Conservation (phyloP, 108 stramenopile genomes). For the Nitzschia sp. region DNA sequence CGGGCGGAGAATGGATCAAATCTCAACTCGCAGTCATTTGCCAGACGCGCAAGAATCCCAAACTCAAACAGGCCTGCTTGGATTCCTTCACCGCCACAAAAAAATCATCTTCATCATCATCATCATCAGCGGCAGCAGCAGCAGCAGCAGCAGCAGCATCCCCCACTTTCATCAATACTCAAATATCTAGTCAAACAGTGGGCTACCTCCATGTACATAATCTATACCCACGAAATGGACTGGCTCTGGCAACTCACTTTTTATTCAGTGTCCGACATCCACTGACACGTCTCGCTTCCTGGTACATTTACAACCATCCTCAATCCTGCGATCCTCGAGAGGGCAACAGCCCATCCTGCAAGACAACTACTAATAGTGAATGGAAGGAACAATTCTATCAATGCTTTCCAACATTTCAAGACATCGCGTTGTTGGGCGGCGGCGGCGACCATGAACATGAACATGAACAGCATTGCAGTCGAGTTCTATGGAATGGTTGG, state of each 20-base stretch:
- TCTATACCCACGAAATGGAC: constrained; percentile 11
- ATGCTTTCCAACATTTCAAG: constrained; percentile 17
- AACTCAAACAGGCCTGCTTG: constrained; percentile 7
- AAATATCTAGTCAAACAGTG: neutral
- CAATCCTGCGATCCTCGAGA: constrained; percentile 21
- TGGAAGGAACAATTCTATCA: constrained; percentile 17
- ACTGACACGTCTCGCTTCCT: constrained; percentile 5
- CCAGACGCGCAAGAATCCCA: constrained; percentile 14
- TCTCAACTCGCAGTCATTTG: constrained; percentile 14
- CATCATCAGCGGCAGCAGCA: too few species aligned
- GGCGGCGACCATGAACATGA: neutral
- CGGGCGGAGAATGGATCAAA: constrained; percentile 24
- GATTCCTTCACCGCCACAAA: neutral
- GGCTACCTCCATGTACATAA: constrained; percentile 18
- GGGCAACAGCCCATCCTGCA: constrained; percentile 12
- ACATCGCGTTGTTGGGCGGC: neutral
- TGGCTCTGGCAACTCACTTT: constrained; percentile 10
- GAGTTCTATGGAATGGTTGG: constrained; percentile 20
- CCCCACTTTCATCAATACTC: too few species aligned
- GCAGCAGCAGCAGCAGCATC: too few species aligned
- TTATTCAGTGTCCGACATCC: constrained; percentile 19
- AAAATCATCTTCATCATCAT: neutral
- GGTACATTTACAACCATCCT: constrained; percentile 26
- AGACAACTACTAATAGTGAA: constrained; percentile 3
- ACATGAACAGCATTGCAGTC: too few species aligned